Percentiles rank a stretch among this genome's conserved stretches.
These are phyloP conservation scores for Arabidopsis suecica DNA, from an alignment of 345 rosid species.

Conservation along the genomic window DNA sequence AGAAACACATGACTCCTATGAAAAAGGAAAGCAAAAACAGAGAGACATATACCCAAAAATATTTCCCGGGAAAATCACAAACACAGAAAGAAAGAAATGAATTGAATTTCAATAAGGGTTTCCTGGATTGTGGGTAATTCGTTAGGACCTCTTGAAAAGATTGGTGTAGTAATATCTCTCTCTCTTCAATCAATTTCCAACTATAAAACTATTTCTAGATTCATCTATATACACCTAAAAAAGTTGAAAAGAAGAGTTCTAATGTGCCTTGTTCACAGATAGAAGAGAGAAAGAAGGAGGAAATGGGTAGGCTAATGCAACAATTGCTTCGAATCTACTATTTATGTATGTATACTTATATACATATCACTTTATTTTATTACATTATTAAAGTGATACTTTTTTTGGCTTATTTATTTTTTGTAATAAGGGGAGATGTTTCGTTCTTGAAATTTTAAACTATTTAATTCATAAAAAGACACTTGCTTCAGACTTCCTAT, in stretches of 20 bases:
- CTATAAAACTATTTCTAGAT: slow-evolving; percentile 36
- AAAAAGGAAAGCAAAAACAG: slow-evolving; percentile 10
- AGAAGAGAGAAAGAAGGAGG: neutral
- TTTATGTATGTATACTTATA: slow-evolving; percentile 22
- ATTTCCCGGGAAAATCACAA: slow-evolving; percentile 37
- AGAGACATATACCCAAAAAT: neutral
- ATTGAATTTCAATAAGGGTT: slow-evolving; percentile 33
- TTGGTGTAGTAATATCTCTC: slow-evolving; percentile 15
- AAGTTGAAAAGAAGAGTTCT: slow-evolving; percentile 25
- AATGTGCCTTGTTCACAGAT: slow-evolving; percentile 24
- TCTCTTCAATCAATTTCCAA: slow-evolving; percentile 45
- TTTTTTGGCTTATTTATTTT: neutral
- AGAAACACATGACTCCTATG: slow-evolving; percentile 37
- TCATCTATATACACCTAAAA: slow-evolving; percentile 43
- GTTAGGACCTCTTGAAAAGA: slow-evolving; percentile 54
- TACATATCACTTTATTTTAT: slow-evolving; percentile 5
- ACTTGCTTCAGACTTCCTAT: slow-evolving; percentile 12
- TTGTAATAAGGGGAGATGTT: slow-evolving; percentile 43
- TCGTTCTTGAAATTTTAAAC: slow-evolving; percentile 16
- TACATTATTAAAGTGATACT: neutral
- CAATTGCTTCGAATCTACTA: slow-evolving; percentile 30
- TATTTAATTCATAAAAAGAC: neutral
- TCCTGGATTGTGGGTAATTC: slow-evolving; percentile 58
- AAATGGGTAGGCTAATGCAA: slow-evolving; percentile 35
- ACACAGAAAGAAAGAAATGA: slow-evolving; percentile 30